Evolutionary conservation across 2,329 filamentous ascomycete genomes (phyloP), one percentile per base, ranked within the genome.

Genomic region (Neopestalotiopsis sp.): DNA sequence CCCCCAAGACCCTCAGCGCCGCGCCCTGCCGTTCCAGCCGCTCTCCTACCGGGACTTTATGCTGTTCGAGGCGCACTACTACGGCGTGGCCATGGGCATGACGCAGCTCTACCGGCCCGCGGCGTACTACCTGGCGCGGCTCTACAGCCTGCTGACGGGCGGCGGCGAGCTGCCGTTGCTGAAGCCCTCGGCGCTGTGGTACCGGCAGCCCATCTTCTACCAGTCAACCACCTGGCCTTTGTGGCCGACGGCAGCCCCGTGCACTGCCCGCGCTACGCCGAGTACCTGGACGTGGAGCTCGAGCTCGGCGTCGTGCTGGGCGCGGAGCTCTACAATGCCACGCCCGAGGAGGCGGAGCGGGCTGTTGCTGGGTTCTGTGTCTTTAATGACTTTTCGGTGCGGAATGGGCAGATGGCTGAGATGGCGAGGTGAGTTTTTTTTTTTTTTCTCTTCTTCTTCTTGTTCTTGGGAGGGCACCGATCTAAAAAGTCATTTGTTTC

Each of bases 1-100:
- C 59, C 17, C 56, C 0, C 24, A 34, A 9, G 75, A 76, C 32
- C 24, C 70, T 3, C 68, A 66, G 9, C 75, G 74, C 66, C 70
- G 71, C n/a, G 67, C 28, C 4, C 71, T 76, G 40, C 74, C 75
- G 3, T 75, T 76, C 68, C 74, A 75, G 66, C 75, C 75, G 6
- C 72, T 72, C 14, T 76, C 75, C 0, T 76, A 75, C 66, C 74
- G 75, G 20, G 75, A 76, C 72, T 76, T 76, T 67, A 75, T 76
- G 75, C 75, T 76, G 12, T 76, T 76, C 32, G 73, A 75, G 67
- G 67, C 67, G 1, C 75, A 76, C 65, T 76, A 74, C 71, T 73
- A 73, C 67, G 69, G 69, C 65, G 72, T 71, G 4, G 72, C 73
- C 1, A 30, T 73, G 34, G 75, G 75, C 57, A 70, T 75, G 66